These are phyloP conservation scores for Clitopilus hobsonii DNA, from an alignment of 768 basidiomycete genomes.

Conservation along the genomic window DNA sequence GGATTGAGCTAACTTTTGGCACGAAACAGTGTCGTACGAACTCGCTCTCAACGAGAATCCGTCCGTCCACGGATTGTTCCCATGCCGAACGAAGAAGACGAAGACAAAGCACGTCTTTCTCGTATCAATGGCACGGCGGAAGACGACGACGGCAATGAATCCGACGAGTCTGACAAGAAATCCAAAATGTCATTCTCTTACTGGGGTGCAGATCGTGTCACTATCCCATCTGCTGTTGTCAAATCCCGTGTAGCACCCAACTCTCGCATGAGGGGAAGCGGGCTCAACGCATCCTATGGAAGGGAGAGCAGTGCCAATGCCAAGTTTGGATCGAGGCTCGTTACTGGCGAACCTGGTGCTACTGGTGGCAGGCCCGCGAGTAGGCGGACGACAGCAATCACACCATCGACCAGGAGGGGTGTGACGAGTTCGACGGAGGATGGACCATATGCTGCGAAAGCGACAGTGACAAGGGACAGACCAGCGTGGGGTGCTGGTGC, in stretches of 20 bases:
- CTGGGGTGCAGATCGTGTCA: slow-evolving; percentile 90
- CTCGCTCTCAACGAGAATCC: slow-evolving; percentile 52
- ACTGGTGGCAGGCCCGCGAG: slow-evolving; percentile 50
- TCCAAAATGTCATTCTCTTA: slow-evolving; percentile 95
- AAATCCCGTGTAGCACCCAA: slow-evolving; percentile 39
- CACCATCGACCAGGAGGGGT: slow-evolving; percentile 38
- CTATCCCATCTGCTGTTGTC: slow-evolving; percentile 72
- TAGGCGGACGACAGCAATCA: slow-evolving; percentile 51
- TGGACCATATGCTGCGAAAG: slow-evolving; percentile 55
- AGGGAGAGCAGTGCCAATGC: slow-evolving; percentile 86
- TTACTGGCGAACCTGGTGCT: slow-evolving; percentile 54
- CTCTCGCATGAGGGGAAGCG: slow-evolving; percentile 36
- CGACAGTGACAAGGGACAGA: slow-evolving; percentile 56
- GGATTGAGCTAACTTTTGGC: slow-evolving; percentile 6
- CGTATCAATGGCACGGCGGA: not conserved
- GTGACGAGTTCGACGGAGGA: slow-evolving; percentile 52
- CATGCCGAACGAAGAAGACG: slow-evolving; percentile 48
- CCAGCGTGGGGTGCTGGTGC: slow-evolving; percentile 73
- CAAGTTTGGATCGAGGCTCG: slow-evolving; percentile 84
- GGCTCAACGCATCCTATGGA: slow-evolving; percentile 49
- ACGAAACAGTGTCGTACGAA: slow-evolving; percentile 59
- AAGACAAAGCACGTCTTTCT: not conserved
- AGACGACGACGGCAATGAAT: slow-evolving; percentile 52
- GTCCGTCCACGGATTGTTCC: slow-evolving; percentile 64
- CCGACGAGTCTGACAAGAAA: slow-evolving; percentile 84